Conservation (phyloP, 257 asterid genomes). For the Lantana camara region DNA sequence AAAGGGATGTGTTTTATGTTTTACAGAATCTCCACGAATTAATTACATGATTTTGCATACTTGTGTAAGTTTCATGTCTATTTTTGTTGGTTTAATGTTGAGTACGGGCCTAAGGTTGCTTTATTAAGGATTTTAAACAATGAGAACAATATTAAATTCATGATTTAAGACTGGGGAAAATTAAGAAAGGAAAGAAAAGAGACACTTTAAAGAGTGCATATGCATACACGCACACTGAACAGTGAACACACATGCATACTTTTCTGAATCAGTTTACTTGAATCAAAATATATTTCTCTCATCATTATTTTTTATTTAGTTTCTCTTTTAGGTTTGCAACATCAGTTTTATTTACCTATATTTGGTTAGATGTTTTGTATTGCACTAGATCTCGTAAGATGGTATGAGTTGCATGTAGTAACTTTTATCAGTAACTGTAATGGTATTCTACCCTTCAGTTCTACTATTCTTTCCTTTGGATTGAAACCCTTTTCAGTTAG, state of each 20-base stretch:
- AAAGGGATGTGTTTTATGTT: slow-evolving; percentile 1
- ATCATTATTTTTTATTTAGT: not conserved
- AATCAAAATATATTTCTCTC: not conserved
- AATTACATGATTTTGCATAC: slow-evolving; percentile 8
- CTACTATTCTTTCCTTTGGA: not conserved
- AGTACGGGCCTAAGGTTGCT: too few relatives aligned
- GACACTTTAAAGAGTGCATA: not conserved
- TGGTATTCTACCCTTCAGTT: not conserved
- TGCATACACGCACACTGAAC: too few relatives aligned
- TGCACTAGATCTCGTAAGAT: not conserved
- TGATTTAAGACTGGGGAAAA: not conserved
- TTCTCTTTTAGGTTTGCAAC: not conserved
- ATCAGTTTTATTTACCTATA: not conserved
- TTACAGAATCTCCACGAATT: not conserved
- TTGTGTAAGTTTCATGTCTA: not conserved
- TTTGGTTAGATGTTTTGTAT: not conserved
- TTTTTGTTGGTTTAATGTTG: not conserved
- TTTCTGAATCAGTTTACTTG: slow-evolving; percentile 7
- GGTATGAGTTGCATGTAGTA: not conserved
- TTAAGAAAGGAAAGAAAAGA: not conserved
- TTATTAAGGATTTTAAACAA: too few relatives aligned
- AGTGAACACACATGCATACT: too few relatives aligned
- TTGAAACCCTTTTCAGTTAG: not conserved
- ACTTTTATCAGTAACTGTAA: not conserved
- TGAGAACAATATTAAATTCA: not conserved